Evolutionary conservation across 352 stramenopile genomes (phyloP), one percentile per base, ranked within the genome.

Genomic region (Thalassiosira mediterranea): DNA sequence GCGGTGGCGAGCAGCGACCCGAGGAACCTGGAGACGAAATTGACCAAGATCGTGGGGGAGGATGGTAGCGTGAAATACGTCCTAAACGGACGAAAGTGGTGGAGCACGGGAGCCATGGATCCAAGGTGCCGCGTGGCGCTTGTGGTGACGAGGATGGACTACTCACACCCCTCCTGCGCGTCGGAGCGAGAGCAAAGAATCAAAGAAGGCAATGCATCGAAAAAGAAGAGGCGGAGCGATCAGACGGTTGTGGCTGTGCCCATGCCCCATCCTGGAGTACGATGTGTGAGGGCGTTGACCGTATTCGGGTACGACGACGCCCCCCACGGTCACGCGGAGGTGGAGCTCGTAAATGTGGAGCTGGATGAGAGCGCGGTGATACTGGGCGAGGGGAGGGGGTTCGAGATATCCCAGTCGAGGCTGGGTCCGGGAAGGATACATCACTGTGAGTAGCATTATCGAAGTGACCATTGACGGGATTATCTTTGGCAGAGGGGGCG

Each of bases 231-330:
- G 26, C 70, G 84, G 67, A 62, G 65, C 28, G 54, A 76, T 38
- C 87, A 92, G 51, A 91, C 87, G 2, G 78, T 90, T 59, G 79
- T 89, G 3, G 64, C 76, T 19, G 59, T 93, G 5, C 79, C 73
- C 1, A 77, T 93, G 57, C 73, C 79, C 42, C 72, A 89, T 59
- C 81, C 84, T n/a, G 72, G 84, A n/a, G 67, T 95, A 0, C 53
- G 57, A 46, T 57, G 90, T 37, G 70, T 93, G 4, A 76, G 91
- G 48, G 73, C 90, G n/a, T 65, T 95, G 28, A 92, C 85, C 25
- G 96, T 99, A 1, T 98, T 98, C 86, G 97, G 97, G 49, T 98
- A 98, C 72, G 95, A 98, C 65, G 96, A 98, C 81, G 97, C 96
- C 23, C 96, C 96, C 0, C 91, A 96, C 68, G 93, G 93, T 26